phyloP scores from a whole-genome alignment of 1,139 yeast genomes.

The Groenewaldozyma auringiensis region DNA sequence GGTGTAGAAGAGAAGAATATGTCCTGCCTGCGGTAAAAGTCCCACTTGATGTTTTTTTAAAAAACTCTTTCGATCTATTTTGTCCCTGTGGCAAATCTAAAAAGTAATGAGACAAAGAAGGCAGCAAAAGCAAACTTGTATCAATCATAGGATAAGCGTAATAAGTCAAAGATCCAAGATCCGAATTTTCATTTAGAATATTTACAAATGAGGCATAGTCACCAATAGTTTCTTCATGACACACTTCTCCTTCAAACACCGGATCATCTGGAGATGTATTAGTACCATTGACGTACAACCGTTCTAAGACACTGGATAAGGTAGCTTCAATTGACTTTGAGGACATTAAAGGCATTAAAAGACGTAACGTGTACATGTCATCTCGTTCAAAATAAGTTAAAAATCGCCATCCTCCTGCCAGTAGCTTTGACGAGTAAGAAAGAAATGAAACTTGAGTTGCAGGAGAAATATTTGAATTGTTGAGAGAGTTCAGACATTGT shows the following conservation, averaged over 20 bases:
- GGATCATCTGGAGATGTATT: conserved; percentile 11
- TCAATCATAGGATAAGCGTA: conserved; percentile 10
- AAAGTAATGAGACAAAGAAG: conserved; percentile 9
- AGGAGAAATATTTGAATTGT: too few relatives aligned
- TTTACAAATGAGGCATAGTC: conserved; percentile 13
- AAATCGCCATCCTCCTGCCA: conserved; percentile 13
- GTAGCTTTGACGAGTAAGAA: conserved; percentile 7
- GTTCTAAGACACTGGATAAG: conserved; percentile 10
- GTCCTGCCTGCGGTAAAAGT: conserved; percentile 6
- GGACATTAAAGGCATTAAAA: conserved; percentile 9
- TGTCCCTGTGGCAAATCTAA: conserved; percentile 8
- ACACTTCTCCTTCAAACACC: conserved; percentile 11
- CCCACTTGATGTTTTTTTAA: conserved; percentile 4
- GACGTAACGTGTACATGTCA: conserved; percentile 9
- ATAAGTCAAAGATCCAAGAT: conserved; percentile 5
- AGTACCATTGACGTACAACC: conserved; percentile 12
- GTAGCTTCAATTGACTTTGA: conserved; percentile 10
- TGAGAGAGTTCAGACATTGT: too few relatives aligned
- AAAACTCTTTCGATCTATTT: conserved; percentile 7
- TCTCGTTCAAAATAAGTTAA: conserved; percentile 13
- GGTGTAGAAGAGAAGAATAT: conserved; percentile 6
- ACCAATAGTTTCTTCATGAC: conserved; percentile 14
- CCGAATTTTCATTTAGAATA: conserved; percentile 4
- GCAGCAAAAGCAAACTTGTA: conserved; percentile 9
- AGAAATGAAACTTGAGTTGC: not conserved